Evolutionary conservation across 2,329 filamentous ascomycete genomes (phyloP).

Genomic region (Fusarium protoensiforme): DNA sequence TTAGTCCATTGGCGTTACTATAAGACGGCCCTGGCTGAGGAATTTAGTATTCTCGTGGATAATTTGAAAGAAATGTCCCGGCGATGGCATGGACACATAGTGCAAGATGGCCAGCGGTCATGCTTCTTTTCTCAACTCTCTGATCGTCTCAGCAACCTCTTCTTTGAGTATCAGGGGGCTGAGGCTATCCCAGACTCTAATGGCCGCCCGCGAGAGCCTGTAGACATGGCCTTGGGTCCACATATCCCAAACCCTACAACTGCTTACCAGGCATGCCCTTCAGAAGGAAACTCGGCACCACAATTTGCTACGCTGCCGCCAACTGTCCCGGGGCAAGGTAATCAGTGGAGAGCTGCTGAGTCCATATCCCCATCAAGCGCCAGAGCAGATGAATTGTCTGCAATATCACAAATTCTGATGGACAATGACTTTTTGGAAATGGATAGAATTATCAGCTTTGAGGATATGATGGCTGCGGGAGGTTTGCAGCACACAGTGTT

Average conservation of each 20-base stretch:
- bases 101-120: not conserved
- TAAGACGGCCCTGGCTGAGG: not conserved
- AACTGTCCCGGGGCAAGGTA: not conserved
- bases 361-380: not conserved
- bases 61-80: not conserved
- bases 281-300: not conserved
- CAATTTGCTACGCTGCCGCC: not conserved
- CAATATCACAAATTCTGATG: slow-evolving; percentile 35
- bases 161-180: not conserved
- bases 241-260: not conserved
- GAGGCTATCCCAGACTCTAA: not conserved
- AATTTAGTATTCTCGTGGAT: not conserved
- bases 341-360: slow-evolving; percentile 17
- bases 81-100: not conserved
- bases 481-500: not conserved
- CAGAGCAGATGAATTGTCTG: slow-evolving; percentile 32
- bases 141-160: not conserved
- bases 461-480: slow-evolving; percentile 43
- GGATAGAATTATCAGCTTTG: slow-evolving; percentile 48
- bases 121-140: not conserved
- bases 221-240: not conserved
- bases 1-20: not conserved
- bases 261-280: not conserved
- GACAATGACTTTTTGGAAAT: slow-evolving; percentile 44
- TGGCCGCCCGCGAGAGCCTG: not conserved